Base-by-base conservation (phyloP, 352 stramenopile species). In the Globisporangium cederbergense region DNA sequence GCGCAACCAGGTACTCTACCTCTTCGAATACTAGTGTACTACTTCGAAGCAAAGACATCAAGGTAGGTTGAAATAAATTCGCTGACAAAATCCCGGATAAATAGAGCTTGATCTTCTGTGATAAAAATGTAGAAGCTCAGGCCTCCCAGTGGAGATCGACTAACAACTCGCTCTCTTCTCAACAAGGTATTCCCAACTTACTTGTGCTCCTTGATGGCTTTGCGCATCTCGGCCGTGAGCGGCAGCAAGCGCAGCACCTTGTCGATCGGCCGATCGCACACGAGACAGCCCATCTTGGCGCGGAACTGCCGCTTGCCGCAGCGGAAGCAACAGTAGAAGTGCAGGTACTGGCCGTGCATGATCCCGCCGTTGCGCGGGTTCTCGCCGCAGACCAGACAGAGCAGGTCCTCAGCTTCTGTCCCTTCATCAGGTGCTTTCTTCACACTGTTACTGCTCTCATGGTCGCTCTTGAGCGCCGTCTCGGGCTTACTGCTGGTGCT, bases 1-100 rank as follows among this genome's bases (percentile, higher is more conserved):
- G 14, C 82, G 86, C 20, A 96, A 96, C 67, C 84, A 92, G 61
- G 88, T 96, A 49, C 60, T 97, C 38, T 97, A 88, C 53, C 67
- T 93, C 42, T 86, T 93, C 46, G 71, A 86, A 32, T 89, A 89
- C 52, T 28, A 57, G 8, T 18, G 7, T 25, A 16, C 18, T 22
- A 4, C 32, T 36, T 36, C 22, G 22, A 25, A 25, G 22, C 22
- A 9, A 38, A 22, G 36, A 32, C 5, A 38, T 38, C 22, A 56
- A n/a, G 42, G 42, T 46, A 20, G 42, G 42, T 46, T 46, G 42
- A 16, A 46, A 46, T 9, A 11, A 20, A 20, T 30, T 8, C 14
- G 20, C 22, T 36, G 32, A 10, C 16, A 28, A 57, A 28, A 30
- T 1, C 7, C 20, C 3, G 7, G 18, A 30, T 43, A 58, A 45